Evolutionary conservation across 495 filamentous ascomycete genomes (phyloP), one percentile per base, ranked within the genome.

Genomic region (Pseudevernia furfuracea): DNA sequence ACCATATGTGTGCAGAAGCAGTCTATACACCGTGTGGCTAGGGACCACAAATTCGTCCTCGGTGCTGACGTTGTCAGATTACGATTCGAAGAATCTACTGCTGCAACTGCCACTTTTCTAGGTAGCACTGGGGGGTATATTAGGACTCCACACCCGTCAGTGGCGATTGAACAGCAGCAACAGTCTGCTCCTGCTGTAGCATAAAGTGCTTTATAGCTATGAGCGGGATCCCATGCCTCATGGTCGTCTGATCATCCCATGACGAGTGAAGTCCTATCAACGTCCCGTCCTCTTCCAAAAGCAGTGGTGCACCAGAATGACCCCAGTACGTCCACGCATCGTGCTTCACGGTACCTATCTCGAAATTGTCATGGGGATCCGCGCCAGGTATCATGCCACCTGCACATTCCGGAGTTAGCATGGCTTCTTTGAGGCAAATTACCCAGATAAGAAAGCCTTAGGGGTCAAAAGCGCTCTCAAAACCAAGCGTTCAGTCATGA

Each of bases 261-360:
- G 71, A 75, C 28, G 77, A 79, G 72, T 81, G 78, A 58, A 81
- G 46, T 8, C 77, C 79, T 23, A 80, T 67, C 59, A 81, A 66
- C 23, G 48, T 66, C 15, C 76, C 74, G 1, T 68, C 68, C 55
- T 64, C 64, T 38, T 53, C 46, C 4, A 14, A 80, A 11, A 80
- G 37, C 28, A 81, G 63, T 36, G 77, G 78, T 14, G 78, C 77
- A 2, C 79, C 79, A 14, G 74, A 79, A 66, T 81, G 79, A 21
- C 78, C 80, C 80, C 79, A 83, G 67, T 80, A 82, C n/a, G 80
- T 81, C 80, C 78, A 82, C 56, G 78, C 79, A 67, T 80, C 72
- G 66, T 81, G 79, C 74, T 73, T 77, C 62, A 81, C 66, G 12
- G 74, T 74, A 1, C 80, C 80, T 53, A 80, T 83, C 53, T 81